Percentiles rank a stretch among this genome's conserved stretches.
These are phyloP conservation scores for Eimeria praecox DNA, from an alignment of 169 alveolate species.

Conservation along the genomic window DNA sequence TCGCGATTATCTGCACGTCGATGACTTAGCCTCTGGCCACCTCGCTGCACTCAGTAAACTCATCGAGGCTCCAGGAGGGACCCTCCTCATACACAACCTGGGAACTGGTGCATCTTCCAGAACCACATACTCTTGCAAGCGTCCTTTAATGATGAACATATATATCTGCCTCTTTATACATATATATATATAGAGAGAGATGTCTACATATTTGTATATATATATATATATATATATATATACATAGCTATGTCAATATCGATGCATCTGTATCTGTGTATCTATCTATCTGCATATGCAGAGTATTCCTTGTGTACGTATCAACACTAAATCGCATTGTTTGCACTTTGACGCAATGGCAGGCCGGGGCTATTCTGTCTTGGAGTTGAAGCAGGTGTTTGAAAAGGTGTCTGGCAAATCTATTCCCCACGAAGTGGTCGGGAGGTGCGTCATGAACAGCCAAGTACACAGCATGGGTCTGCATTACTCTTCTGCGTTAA, in stretches of 20 bases:
- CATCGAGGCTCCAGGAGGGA: conserved; percentile 42
- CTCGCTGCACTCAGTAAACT: conserved; percentile 91
- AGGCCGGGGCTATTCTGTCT: conserved; percentile 93
- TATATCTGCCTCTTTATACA: no score
- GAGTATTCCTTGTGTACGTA: not conserved
- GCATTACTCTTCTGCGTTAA: not conserved
- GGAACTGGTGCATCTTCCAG: conserved; percentile 87
- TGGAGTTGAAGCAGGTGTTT: conserved; percentile 90
- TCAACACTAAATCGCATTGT: not conserved
- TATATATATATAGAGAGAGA: no score
- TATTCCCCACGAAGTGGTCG: conserved; percentile 84
- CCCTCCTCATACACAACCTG: conserved; percentile 87
- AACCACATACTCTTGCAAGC: not conserved
- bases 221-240: no score
- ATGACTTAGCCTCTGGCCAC: conserved; percentile 97
- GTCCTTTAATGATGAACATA: not conserved
- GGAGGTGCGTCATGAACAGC: not conserved
- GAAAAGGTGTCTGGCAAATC: conserved; percentile 91
- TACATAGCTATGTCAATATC: no score
- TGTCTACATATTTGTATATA: no score
- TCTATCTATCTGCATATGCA: not conserved
- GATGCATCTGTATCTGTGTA: not conserved
- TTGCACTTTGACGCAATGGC: not conserved
- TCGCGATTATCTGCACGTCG: conserved; percentile 96
- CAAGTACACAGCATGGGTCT: not conserved